Evolutionary conservation across 345 rosid genomes (phyloP).

Genomic region (Syzygium aromaticum): DNA sequence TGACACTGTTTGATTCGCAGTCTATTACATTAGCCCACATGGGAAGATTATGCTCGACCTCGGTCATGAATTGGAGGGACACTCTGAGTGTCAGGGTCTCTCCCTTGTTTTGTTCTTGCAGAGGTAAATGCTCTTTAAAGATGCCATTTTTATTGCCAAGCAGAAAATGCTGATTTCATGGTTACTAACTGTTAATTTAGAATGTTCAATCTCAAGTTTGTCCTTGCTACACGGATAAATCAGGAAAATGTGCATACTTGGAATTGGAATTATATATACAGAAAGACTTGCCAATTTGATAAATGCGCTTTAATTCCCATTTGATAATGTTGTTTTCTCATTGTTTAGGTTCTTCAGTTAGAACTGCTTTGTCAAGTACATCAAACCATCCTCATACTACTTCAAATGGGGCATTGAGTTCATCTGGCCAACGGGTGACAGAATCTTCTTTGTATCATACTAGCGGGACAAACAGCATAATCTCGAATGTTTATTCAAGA

Average conservation of each 20-base stretch:
- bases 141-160: not conserved
- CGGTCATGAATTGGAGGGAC: not conserved
- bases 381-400: slow-evolving; percentile 14
- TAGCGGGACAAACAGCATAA: slow-evolving; percentile 22
- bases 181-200: not conserved
- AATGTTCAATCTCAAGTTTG: not conserved
- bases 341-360: slow-evolving; percentile 19
- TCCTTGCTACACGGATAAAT: not conserved
- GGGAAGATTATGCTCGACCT: not conserved
- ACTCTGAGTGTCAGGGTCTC: not conserved
- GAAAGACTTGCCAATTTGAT: not conserved
- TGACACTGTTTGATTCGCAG: not conserved
- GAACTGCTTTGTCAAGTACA: slow-evolving; percentile 28
- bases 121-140: not conserved
- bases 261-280: not conserved
- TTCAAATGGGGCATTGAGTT: slow-evolving; percentile 21
- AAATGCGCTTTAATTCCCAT: not conserved
- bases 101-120: not conserved
- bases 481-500: slow-evolving; percentile 21
- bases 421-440: slow-evolving; percentile 7
- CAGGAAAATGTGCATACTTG: not conserved
- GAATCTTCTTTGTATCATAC: slow-evolving; percentile 25
- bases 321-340: not conserved
- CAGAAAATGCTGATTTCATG: not conserved
- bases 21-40: not conserved